Base-by-base conservation (phyloP, 192 early-diverging fungal genomes). In the Gigaspora rosea region DNA sequence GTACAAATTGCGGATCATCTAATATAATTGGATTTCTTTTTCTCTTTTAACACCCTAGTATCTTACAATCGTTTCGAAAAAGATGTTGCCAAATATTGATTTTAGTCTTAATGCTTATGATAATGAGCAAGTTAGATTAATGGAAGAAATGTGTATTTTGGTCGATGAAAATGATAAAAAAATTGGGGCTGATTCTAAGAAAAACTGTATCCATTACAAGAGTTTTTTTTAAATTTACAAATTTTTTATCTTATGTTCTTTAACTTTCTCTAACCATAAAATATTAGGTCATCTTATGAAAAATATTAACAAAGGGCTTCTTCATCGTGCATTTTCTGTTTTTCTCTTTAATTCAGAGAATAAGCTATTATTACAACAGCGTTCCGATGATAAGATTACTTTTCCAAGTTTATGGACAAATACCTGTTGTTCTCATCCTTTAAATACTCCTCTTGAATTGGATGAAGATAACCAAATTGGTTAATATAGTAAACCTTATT, bases 381-480 rank as follows among this genome's bases (percentile, higher is more conserved):
- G 97, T 20, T 92, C 97, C 4, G 82, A 83, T 20, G 97, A 98
- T 83, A 99, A 99, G 83, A 99, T 99, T 81, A 99, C 97, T 7
- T 99, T 99, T 84, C 97, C 97, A 11, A 91, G 92, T 57, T 92
- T 90, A 85, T 99, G 87, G 84, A 99, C 97, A 73, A 99, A 99
- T 86, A 98, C 97, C 7, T 99, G 97, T 85, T 99, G 97, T 85
- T 96, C 95, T 35, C 97, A 99, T 80, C 97, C 97, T 16, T 89
- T 99, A 74, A 92, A 93, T 78, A 88, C 82, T 18, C 77, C 88
- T 10, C 83, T 86, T 11, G 97, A 97, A 82, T 84, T 97, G 64
- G 90, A 90, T 35, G 94, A 95, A 80, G 78, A 84, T 56, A 88
- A 89, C 18, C 95, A 95, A 82, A 80, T 90, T 13, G 89, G 89